Conservation (phyloP, 1,284 basidiomycete genomes). For the Afroboletus lepidellus region DNA sequence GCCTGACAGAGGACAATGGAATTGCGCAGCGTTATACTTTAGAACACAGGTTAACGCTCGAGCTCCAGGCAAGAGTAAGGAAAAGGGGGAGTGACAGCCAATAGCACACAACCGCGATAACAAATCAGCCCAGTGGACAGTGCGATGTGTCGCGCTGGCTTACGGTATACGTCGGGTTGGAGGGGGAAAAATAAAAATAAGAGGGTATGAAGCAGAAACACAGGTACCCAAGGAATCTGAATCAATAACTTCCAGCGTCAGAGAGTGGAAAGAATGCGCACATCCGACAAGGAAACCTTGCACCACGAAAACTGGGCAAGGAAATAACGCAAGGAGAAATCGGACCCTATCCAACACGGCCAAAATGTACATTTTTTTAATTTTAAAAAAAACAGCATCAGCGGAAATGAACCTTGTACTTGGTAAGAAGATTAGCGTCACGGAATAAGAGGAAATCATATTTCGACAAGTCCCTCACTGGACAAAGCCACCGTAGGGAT, state of each 20-base stretch:
- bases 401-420: constrained; percentile 1
- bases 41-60: constrained; percentile 13
- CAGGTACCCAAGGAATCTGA: constrained; percentile 23
- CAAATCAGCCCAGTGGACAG: not conserved
- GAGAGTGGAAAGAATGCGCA: not conserved
- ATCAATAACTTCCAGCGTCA: constrained; percentile 20
- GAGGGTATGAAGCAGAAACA: constrained; percentile 21
- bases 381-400: not conserved
- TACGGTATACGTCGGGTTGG: not conserved
- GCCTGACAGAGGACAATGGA: not conserved
- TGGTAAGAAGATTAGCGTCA: not conserved
- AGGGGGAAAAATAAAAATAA: constrained; percentile 2
- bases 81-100: not conserved
- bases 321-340: constrained; percentile 1
- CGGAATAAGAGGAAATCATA: not conserved
- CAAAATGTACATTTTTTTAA: constrained; percentile 20
- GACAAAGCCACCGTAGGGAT: constrained; percentile 21
- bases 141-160: not conserved
- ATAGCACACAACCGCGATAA: not conserved
- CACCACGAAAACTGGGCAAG: not conserved
- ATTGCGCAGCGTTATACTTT: constrained; percentile 1
- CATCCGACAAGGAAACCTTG: constrained; percentile 1
- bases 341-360: constrained; percentile 7
- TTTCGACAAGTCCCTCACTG: constrained; percentile 4
- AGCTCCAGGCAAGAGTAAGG: constrained; percentile 18